Evolutionary conservation across 768 basidiomycete species (phyloP).

Genomic region (Gyrodon lividus): DNA sequence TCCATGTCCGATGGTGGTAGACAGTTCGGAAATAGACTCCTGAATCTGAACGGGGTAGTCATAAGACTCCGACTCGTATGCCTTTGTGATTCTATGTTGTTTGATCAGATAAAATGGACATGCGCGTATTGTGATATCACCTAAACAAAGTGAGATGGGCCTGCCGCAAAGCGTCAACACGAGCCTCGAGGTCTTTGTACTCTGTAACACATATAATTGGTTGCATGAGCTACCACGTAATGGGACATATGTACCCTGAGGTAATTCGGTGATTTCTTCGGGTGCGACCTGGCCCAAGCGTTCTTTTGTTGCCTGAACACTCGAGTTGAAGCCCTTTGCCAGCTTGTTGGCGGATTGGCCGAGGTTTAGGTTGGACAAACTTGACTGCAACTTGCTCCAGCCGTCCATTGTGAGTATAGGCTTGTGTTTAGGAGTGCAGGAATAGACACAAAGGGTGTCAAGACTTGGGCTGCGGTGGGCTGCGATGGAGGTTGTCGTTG

Average conservation of each 20-base stretch:
- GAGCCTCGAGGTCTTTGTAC: constrained; percentile 93
- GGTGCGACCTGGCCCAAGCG: constrained; percentile 86
- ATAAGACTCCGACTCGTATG: constrained; percentile 84
- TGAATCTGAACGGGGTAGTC: constrained; percentile 90
- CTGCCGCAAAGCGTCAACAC: constrained; percentile 86
- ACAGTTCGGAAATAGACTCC: constrained; percentile 74
- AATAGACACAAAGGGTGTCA: not conserved
- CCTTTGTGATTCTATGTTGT: constrained; percentile 69
- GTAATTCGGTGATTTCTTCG: constrained; percentile 94
- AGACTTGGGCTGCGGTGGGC: constrained; percentile 2
- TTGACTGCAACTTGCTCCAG: constrained; percentile 70
- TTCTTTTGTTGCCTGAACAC: constrained; percentile 85
- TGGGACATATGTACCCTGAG: constrained; percentile 59
- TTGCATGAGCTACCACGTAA: not conserved
- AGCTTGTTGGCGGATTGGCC: constrained; percentile 74
- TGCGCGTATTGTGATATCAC: constrained; percentile 40
- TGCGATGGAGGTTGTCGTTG: constrained; percentile 10
- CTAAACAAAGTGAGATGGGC: constrained; percentile 79
- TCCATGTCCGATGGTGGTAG: constrained; percentile 66
- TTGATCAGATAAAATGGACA: not conserved
- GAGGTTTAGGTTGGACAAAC: constrained; percentile 64
- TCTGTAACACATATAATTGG: constrained; percentile 47
- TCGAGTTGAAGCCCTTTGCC: constrained; percentile 76
- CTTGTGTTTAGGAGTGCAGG: not conserved
- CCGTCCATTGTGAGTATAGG: constrained; percentile 37